Evolutionary conservation across 169 alveolate species (phyloP).

Genomic region (Plasmodium ovale): DNA sequence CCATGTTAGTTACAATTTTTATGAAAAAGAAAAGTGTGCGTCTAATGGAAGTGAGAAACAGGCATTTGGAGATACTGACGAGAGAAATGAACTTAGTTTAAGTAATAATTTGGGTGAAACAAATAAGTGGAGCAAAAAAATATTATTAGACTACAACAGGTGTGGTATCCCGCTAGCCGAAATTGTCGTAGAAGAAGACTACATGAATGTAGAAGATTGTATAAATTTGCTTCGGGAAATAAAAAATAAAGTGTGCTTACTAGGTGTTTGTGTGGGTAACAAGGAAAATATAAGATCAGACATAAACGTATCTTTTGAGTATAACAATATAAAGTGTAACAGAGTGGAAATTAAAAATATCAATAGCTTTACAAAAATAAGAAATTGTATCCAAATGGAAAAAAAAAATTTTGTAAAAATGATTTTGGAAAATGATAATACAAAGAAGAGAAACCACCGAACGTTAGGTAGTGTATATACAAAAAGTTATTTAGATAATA

Average conservation of each 20-base stretch:
- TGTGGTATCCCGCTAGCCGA: slow-evolving; percentile 86
- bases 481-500: slow-evolving; percentile 67
- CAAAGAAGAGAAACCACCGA: not conserved
- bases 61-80: not conserved
- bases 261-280: slow-evolving; percentile 82
- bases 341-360: slow-evolving; percentile 83
- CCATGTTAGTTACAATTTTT: not conserved
- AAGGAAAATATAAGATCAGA: slow-evolving; percentile 85
- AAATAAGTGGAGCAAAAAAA: slow-evolving; percentile 8
- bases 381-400: slow-evolving; percentile 54
- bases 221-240: slow-evolving; percentile 80
- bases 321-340: slow-evolving; percentile 54
- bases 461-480: slow-evolving; percentile 20
- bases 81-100: not conserved
- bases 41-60: not conserved
- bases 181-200: slow-evolving; percentile 80
- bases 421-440: slow-evolving; percentile 12
- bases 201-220: slow-evolving; percentile 79
- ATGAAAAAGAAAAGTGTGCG: not conserved
- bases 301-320: slow-evolving; percentile 81
- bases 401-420: slow-evolving; percentile 28
- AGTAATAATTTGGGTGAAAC: not conserved
- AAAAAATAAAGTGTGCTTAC: slow-evolving; percentile 74
- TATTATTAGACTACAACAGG: slow-evolving; percentile 82
- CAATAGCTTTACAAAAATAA: slow-evolving; percentile 80